phyloP scores from a whole-genome alignment of 371 early-diverging fungal genomes.

The Lichtheimia corymbifera region DNA sequence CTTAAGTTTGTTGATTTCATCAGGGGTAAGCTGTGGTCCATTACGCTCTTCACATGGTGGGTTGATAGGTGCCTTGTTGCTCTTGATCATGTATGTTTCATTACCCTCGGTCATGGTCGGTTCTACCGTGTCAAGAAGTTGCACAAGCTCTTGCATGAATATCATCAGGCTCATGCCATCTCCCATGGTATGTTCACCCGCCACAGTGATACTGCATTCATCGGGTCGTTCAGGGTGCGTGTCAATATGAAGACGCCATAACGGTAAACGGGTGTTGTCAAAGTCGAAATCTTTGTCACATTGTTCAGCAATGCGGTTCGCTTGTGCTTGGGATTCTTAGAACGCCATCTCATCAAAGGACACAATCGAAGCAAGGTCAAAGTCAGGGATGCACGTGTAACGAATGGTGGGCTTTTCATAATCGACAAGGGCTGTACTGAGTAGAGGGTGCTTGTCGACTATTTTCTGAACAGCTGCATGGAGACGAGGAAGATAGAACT shows the following conservation, averaged over 20 bases:
- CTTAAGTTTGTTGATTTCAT: not conserved
- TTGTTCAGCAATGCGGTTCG: constrained; percentile 14
- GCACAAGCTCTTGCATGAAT: constrained; percentile 28
- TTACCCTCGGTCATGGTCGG: not conserved
- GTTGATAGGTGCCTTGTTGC: not conserved
- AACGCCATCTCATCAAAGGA: constrained; percentile 19
- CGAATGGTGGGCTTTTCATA: not conserved
- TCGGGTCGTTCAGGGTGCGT: constrained; percentile 9
- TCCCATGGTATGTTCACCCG: constrained; percentile 27
- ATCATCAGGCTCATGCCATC: constrained; percentile 34
- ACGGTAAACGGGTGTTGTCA: constrained; percentile 19
- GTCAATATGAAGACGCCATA: constrained; percentile 33
- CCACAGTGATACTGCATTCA: constrained; percentile 14
- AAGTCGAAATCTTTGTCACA: constrained; percentile 28
- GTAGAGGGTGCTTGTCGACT: constrained; percentile 9
- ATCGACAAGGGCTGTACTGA: not conserved
- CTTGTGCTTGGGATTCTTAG: constrained; percentile 7
- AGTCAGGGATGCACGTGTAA: constrained; percentile 13
- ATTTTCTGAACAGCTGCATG: constrained; percentile 25
- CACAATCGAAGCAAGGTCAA: constrained; percentile 22
- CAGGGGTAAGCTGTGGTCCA: constrained; percentile 9
- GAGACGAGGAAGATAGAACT: constrained; percentile 23
- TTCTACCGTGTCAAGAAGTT: constrained; percentile 10
- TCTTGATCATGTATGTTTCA: not conserved
- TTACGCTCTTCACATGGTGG: constrained; percentile 23